Conservation (phyloP, 2,329 filamentous ascomycete species). For the Epichloe gansuensis region DNA sequence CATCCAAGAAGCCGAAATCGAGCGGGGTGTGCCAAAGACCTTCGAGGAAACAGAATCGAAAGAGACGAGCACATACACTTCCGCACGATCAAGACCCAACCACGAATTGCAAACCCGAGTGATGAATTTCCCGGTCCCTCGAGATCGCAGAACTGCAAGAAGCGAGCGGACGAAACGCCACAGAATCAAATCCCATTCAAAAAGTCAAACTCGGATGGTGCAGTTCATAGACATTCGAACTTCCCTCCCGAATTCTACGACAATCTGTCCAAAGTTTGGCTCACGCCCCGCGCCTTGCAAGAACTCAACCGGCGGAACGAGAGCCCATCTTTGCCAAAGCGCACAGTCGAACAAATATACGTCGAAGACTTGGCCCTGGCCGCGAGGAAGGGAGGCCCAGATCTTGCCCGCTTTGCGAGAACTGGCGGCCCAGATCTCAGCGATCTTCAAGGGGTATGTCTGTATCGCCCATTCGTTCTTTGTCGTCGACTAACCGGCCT, state of each 20-base stretch:
- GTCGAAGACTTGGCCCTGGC: too few species aligned
- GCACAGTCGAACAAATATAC: too few species aligned
- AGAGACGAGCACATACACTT: too few species aligned
- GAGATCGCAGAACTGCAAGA: not conserved
- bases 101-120: too few species aligned
- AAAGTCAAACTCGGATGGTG: not conserved
- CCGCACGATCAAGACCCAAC: too few species aligned
- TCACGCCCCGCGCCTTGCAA: not conserved
- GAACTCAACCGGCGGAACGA: constrained; percentile 2
- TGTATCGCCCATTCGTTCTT: not conserved
- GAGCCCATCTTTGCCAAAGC: too few species aligned
- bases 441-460: constrained; percentile 1
- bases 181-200: not conserved
- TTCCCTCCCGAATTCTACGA: constrained; percentile 2
- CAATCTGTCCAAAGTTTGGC: not conserved
- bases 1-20: too few species aligned
- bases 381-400: too few species aligned
- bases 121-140: too few species aligned
- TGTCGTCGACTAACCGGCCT: not conserved
- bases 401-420: constrained; percentile 1
- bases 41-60: too few species aligned
- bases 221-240: not conserved
- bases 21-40: too few species aligned
- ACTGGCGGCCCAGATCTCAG: constrained; percentile 1
- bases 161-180: not conserved